Evolutionary conservation across 2,329 filamentous ascomycete species (phyloP).

Genomic region (Stagonosporopsis cucurbitacearum): DNA sequence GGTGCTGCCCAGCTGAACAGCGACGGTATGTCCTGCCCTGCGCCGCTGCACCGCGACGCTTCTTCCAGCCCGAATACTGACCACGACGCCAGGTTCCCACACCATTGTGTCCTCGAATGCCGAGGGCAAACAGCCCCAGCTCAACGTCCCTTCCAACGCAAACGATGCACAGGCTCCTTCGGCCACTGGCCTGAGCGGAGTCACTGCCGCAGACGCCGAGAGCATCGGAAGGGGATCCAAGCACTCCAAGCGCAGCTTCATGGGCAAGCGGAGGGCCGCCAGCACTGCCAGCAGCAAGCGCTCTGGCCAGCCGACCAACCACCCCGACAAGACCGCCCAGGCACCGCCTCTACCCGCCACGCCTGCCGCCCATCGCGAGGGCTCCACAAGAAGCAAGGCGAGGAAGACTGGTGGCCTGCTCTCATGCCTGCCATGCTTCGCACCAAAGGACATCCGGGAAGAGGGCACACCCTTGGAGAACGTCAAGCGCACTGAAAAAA

Average conservation of each 20-base stretch:
- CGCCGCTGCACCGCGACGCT: neutral
- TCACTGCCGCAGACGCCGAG: conserved; percentile 54
- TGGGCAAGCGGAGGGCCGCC: conserved; percentile 52
- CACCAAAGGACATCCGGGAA: conserved; percentile 64
- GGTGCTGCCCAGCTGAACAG: conserved; percentile 43
- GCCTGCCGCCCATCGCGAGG: conserved; percentile 39
- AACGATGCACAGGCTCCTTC: conserved; percentile 44
- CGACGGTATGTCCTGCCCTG: conserved; percentile 37
- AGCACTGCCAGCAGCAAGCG: conserved; percentile 57
- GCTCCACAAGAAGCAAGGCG: conserved; percentile 47
- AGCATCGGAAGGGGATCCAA: conserved; percentile 54
- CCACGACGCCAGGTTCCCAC: conserved; percentile 8
- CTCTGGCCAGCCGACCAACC: conserved; percentile 47
- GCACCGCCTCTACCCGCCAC: conserved; percentile 40
- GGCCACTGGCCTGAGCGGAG: conserved; percentile 52
- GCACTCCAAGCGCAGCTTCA: conserved; percentile 54
- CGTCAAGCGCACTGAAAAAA: conserved; percentile 50
- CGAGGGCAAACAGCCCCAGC: conserved; percentile 47
- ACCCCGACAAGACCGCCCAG: conserved; percentile 50
- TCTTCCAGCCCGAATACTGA: neutral
- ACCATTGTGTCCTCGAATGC: conserved; percentile 38
- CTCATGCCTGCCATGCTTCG: conserved; percentile 70
- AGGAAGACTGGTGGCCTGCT: conserved; percentile 53
- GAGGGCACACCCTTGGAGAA: conserved; percentile 56
- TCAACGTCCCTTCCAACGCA: conserved; percentile 46